Evolutionary conservation across 345 rosid species (phyloP), one percentile per base, ranked within the genome.

Genomic region (Linum usitatissimum): DNA sequence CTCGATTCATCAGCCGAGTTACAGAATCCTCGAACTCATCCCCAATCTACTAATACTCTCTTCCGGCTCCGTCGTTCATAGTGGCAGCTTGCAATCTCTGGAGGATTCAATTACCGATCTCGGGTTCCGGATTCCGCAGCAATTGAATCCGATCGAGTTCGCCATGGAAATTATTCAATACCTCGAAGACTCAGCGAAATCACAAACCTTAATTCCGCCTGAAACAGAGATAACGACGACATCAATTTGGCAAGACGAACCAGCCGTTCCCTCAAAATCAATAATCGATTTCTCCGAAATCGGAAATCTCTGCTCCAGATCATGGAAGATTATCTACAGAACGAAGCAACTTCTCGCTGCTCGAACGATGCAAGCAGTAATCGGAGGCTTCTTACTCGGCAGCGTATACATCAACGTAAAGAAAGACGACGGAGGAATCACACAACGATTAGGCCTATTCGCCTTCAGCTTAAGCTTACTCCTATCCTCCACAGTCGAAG

Each of bases 401-500:
- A 92, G 93, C 17, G 93, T 92, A 3, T 89, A 83, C 61, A 17
- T 86, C 14, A 83, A 84, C 19, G 72, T 90, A 21, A 64, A 73
- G 55, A 76, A 81, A 19, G 82, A 82, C 21, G 88, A 83, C 68
- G 84, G 74, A 66, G 97, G 93, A 0, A 73, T 92, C 0, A 63
- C 85, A 0, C 97, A 92, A 65, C 62, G 97, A 61, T 79, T 92
- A 15, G 96, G 97, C 0, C 77, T 89, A 0, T 89, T 92, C 8
- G 98, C 97, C 2, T 92, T 92, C 66, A 85, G 95, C 59, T 82
- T 92, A 21, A 87, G 96, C 70, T 89, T 87, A 73, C 86, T 92
- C 12, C 83, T 92, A 15, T 92, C 96, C 19, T 86, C 97, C 9
- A 89, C 96, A 2, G 95, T 89, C 0, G 98, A 92, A 77, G 95